Percentiles rank a stretch among this genome's conserved stretches.
These are phyloP conservation scores for Cryptococcus sp. DNA, from an alignment of 1,284 basidiomycete species.

Conservation along the genomic window DNA sequence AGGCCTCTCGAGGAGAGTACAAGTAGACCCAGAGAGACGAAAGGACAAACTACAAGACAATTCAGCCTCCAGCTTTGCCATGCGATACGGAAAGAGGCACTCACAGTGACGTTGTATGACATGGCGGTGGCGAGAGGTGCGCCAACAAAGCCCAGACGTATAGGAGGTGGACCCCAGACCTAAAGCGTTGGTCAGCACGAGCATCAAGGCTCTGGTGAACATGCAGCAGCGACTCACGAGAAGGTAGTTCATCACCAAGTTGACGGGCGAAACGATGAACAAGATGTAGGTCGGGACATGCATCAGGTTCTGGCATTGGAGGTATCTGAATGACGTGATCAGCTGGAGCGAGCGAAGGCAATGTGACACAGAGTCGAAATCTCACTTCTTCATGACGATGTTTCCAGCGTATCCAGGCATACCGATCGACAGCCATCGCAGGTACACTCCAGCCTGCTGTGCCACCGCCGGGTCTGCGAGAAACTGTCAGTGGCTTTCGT, in stretches of 20 bases:
- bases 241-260: conserved; percentile 77
- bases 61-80: too few species aligned
- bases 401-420: conserved; percentile 73
- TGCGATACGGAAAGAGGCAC: conserved; percentile 16
- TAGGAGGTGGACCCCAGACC: conserved; percentile 79
- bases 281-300: conserved; percentile 83
- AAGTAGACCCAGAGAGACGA: conserved; percentile 73
- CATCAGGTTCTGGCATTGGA: conserved; percentile 87
- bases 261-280: conserved; percentile 80
- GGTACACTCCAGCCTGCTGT: conserved; percentile 70
- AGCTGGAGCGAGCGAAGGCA: background rate
- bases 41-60: conserved; percentile 42
- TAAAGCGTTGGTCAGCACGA: background rate
- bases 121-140: conserved; percentile 88
- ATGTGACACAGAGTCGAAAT: background rate
- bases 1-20: conserved; percentile 75
- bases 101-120: conserved; percentile 79
- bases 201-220: conserved; percentile 7
- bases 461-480: conserved; percentile 72
- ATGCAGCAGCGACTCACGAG: conserved; percentile 57
- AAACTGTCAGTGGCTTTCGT: background rate
- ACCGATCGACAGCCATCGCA: conserved; percentile 75
- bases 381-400: conserved; percentile 45
- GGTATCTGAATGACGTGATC: conserved; percentile 63
- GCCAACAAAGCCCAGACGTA: conserved; percentile 87